Base-by-base conservation (phyloP, 1,284 basidiomycete species). In the Sporisorium graminicola region DNA sequence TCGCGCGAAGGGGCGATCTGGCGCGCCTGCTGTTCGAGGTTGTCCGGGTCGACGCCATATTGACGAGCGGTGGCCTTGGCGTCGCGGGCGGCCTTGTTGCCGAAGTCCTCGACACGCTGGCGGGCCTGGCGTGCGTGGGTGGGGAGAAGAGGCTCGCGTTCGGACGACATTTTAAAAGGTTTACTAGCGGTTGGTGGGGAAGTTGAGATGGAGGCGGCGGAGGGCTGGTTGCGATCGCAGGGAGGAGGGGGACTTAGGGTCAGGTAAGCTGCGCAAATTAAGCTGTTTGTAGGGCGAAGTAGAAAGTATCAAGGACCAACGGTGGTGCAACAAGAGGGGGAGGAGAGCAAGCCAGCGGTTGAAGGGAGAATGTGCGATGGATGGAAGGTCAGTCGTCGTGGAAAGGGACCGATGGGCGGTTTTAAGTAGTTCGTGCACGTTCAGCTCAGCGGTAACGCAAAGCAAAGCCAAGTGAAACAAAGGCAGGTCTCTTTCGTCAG, bases 101-200 rank as follows among this genome's bases (percentile, higher is more conserved):
- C 63, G 42, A 61, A 66, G 54, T 74, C 46, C 35, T 67, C 66
- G 44, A 51, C 66, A 33, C 54, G 29, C 61, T 63, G 43, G 22
- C 63, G 65, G 13, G 65, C 66, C 26, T 70, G 54, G 26, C 60
- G 63, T 57, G 51, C 59, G 60, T 69, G 59, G 26, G 74, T 77
- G 46, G 74, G 74, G 6, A 77, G 63, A 20, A 77, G 66, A 20
- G 74, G 74, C 56, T 77, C 70, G 42, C 70, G 74, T 58, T 77
- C 74, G 44, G 55, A 59, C 33, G 74, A 77, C 70, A 70, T 70
- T 27, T 27, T 63, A 5, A 61, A n/a, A 5, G 10, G 44, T 14
- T 18, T 33, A 27, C 5, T 6, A 37, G 35, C 13, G 35, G 44
- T n/a, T n/a, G n/a, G n/a, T n/a, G n/a, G 13, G 13, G 46, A 29